Conservation (phyloP, 208 protist species). For the Trypanosoma rangeli region DNA sequence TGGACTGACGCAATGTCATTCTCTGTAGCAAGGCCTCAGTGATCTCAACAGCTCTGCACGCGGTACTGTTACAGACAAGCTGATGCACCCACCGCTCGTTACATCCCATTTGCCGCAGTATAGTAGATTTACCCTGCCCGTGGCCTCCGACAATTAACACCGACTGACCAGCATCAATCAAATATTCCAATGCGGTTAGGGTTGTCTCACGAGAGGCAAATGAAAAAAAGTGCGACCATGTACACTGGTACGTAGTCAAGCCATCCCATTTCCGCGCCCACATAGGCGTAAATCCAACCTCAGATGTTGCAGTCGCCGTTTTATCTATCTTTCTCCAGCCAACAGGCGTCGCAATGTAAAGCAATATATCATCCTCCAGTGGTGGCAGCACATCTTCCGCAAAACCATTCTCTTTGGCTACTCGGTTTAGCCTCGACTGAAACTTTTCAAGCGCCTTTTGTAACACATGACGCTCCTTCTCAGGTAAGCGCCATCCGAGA, state of each 20-base stretch:
- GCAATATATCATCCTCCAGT: slow-evolving; percentile 33
- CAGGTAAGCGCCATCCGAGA: slow-evolving; percentile 32
- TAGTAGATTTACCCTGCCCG: slow-evolving; percentile 67
- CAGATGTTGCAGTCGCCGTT: slow-evolving; percentile 18
- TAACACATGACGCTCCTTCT: slow-evolving; percentile 17
- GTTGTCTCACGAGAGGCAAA: slow-evolving; percentile 51
- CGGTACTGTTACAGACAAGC: slow-evolving; percentile 48
- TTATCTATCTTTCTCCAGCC: slow-evolving; percentile 77
- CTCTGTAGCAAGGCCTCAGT: slow-evolving; percentile 60
- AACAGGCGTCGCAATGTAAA: slow-evolving; percentile 40
- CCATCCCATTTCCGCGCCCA: slow-evolving; percentile 3
- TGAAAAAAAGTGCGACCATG: slow-evolving; percentile 64
- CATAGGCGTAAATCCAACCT: slow-evolving; percentile 23
- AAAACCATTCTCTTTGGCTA: slow-evolving; percentile 26
- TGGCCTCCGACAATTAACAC: slow-evolving; percentile 55
- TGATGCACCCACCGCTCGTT: slow-evolving; percentile 64
- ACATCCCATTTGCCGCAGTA: slow-evolving; percentile 55
- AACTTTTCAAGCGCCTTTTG: slow-evolving; percentile 15
- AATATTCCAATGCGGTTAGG: slow-evolving; percentile 63
- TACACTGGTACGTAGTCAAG: slow-evolving; percentile 32
- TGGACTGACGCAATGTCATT: slow-evolving; percentile 48
- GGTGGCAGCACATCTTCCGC: slow-evolving; percentile 34
- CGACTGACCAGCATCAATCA: slow-evolving; percentile 76
- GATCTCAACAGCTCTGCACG: slow-evolving; percentile 40
- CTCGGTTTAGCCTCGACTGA: slow-evolving; percentile 15